phyloP scores from a whole-genome alignment of 441 rosid species.

The Gossypium trilobum region DNA sequence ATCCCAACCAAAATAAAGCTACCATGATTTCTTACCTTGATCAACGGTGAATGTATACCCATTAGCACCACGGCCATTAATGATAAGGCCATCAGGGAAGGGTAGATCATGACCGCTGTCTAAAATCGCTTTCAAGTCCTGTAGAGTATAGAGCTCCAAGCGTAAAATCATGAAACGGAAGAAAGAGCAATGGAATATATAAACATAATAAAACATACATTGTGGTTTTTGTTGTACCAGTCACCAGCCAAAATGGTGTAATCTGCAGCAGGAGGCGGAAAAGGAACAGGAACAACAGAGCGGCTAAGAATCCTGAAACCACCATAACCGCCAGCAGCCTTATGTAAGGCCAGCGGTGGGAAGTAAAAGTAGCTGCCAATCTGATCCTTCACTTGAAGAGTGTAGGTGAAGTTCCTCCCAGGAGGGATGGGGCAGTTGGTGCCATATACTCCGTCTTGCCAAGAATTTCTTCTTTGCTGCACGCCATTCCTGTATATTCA shows the following conservation, averaged over 20 bases:
- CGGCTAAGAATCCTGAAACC: conserved; percentile 56
- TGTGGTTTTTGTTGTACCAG: conserved; percentile 53
- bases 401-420: conserved; percentile 61
- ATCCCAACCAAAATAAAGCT: background rate
- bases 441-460: conserved; percentile 78
- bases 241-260: conserved; percentile 60
- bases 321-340: conserved; percentile 75
- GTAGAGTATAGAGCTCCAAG: conserved; percentile 9
- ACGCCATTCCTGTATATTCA: conserved; percentile 48
- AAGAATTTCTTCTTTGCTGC: conserved; percentile 58
- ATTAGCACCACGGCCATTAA: conserved; percentile 39
- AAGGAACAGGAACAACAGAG: conserved; percentile 58
- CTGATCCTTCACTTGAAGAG: conserved; percentile 68
- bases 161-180: background rate
- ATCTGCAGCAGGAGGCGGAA: conserved; percentile 51
- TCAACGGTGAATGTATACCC: conserved; percentile 32
- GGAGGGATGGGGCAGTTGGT: conserved; percentile 78
- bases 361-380: conserved; percentile 71
- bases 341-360: conserved; percentile 69
- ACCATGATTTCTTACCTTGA: conserved; percentile 28
- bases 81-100: conserved; percentile 41
- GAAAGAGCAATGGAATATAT: background rate
- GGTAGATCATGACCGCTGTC: conserved; percentile 40
- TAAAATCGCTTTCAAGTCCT: conserved; percentile 34
- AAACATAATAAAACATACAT: conserved; percentile 23